These are phyloP conservation scores for Kodamaea jinghongensis DNA, from an alignment of 805 yeast genomes.

Conservation along the genomic window DNA sequence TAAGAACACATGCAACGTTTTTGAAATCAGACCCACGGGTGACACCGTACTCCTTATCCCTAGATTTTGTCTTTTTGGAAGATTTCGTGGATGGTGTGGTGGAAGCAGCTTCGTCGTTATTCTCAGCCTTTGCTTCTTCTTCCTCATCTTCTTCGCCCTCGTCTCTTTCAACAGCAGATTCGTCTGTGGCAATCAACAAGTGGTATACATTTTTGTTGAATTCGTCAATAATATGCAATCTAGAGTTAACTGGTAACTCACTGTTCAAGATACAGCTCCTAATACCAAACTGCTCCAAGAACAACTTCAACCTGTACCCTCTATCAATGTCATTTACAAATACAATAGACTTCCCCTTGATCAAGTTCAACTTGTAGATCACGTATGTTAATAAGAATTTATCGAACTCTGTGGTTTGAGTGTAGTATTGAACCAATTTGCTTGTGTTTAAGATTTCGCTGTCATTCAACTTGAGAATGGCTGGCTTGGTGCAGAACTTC, in stretches of 20 bases:
- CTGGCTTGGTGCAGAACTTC: conserved; percentile 80
- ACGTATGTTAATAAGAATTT: conserved; percentile 89
- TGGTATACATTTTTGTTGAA: conserved; percentile 87
- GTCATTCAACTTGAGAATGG: conserved; percentile 74
- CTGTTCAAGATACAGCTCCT: conserved; percentile 84
- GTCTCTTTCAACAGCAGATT: conserved; percentile 54
- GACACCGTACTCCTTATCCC: conserved; percentile 84
- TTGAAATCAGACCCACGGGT: conserved; percentile 96
- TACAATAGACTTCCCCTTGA: conserved; percentile 85
- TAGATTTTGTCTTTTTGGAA: conserved; percentile 28
- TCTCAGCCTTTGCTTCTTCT: conserved; percentile 21
- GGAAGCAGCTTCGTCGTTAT: conserved; percentile 7
- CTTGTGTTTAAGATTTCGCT: conserved; percentile 52
- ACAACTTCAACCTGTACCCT: conserved; percentile 87
- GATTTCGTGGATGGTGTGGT: conserved; percentile 12
- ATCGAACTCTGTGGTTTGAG: conserved; percentile 83
- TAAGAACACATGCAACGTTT: conserved; percentile 94
- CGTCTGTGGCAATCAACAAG: conserved; percentile 92
- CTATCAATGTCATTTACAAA: conserved; percentile 95
- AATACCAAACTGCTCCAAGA: conserved; percentile 92
- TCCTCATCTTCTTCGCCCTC: conserved; percentile 43
- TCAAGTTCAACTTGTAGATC: conserved; percentile 80
- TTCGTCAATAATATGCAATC: conserved; percentile 93
- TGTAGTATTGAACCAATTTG: conserved; percentile 80
- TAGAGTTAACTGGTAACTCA: conserved; percentile 88